A percentile compares a stretch with the other conserved stretches of the same genome.
Conservation (phyloP, 768 basidiomycete genomes). For the Suillus alpinus region DNA sequence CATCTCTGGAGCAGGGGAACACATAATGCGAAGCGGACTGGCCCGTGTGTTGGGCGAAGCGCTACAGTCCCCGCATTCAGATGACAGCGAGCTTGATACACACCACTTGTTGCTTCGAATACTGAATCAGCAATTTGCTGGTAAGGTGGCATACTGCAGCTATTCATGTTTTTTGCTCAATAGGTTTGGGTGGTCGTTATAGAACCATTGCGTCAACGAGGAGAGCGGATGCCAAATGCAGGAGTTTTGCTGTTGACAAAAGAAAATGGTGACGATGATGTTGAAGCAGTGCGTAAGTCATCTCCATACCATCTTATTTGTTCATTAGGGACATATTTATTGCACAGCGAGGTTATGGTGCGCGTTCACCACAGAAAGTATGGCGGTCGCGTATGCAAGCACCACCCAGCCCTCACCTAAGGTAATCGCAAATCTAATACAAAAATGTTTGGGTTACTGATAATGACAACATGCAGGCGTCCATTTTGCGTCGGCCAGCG, state of each 20-base stretch:
- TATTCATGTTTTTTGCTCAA: neutral
- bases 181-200: neutral
- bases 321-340: slow-evolving; percentile 1
- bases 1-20: slow-evolving; percentile 73
- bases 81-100: slow-evolving; percentile 41
- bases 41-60: slow-evolving; percentile 55
- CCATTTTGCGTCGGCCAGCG: slow-evolving; percentile 30
- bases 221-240: slow-evolving; percentile 48
- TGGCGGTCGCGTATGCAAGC: slow-evolving; percentile 75
- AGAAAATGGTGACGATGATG: slow-evolving; percentile 30
- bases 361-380: slow-evolving; percentile 78
- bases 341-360: slow-evolving; percentile 70
- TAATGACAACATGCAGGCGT: slow-evolving; percentile 25
- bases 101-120: slow-evolving; percentile 50
- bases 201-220: slow-evolving; percentile 38
- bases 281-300: slow-evolving; percentile 25
- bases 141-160: slow-evolving; percentile 33
- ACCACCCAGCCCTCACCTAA: slow-evolving; percentile 51
- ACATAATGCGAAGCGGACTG: slow-evolving; percentile 56
- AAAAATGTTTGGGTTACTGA: neutral
- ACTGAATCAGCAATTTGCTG: slow-evolving; percentile 48
- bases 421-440: slow-evolving; percentile 35
- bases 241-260: slow-evolving; percentile 65
- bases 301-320: neutral
- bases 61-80: slow-evolving; percentile 23